Evolutionary conservation across 31 red algal species (phyloP).

Genomic region (Porphyra umbilicalis): DNA sequence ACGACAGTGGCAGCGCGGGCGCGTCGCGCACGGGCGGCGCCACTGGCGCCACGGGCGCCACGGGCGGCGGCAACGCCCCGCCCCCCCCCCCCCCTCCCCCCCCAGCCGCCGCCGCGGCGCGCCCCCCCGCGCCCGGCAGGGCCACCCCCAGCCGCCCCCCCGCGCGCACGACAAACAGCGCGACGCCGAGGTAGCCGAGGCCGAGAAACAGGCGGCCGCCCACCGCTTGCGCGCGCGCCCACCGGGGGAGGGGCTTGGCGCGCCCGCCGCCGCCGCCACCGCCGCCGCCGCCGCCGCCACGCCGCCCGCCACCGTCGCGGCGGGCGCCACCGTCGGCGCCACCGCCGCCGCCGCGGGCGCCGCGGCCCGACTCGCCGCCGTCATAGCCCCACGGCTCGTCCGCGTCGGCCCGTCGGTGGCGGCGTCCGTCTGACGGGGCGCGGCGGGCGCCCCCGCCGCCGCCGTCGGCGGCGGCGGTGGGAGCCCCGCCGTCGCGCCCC

Average conservation of each 20-base stretch:
- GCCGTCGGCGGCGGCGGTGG: neutral
- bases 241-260: neutral
- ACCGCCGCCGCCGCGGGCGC: neutral
- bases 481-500: neutral
- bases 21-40: neutral
- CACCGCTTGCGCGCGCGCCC: neutral
- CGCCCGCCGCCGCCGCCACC: neutral
- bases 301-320: too few species aligned
- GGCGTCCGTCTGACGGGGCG: neutral
- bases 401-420: neutral
- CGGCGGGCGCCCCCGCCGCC: neutral
- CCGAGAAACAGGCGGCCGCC: neutral
- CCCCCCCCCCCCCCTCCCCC: neutral
- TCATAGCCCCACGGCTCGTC: neutral
- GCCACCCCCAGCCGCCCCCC: neutral
- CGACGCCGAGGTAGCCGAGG: neutral
- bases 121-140: neutral
- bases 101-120: neutral
- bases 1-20: neutral
- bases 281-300: neutral
- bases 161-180: neutral
- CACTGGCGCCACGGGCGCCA: neutral
- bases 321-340: neutral
- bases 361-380: neutral
- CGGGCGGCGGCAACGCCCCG: neutral